These are phyloP conservation scores for Aspergillus awamori DNA, from an alignment of 2,329 filamentous ascomycete species.

Conservation along the genomic window DNA sequence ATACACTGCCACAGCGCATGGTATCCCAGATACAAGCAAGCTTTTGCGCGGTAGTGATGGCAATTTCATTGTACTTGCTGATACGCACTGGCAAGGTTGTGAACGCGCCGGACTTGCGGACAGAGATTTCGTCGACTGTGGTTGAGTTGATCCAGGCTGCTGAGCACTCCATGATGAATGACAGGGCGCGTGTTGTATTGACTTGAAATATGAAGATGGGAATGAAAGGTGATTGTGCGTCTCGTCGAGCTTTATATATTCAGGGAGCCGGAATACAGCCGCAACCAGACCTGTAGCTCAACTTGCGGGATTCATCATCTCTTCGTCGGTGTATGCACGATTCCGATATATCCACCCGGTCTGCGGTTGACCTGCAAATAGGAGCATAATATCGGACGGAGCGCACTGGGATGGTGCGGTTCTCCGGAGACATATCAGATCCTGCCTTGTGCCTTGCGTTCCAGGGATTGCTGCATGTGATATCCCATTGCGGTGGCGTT, in stretches of 20 bases:
- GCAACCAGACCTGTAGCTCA: neutral
- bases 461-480: neutral
- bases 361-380: neutral
- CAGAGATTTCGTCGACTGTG: neutral
- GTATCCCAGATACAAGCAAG: neutral
- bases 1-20: too few relatives aligned
- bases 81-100: neutral
- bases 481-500: neutral
- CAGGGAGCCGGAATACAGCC: neutral
- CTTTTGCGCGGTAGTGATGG: neutral
- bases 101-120: conserved; percentile 1
- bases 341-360: neutral
- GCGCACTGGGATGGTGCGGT: neutral
- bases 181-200: too few relatives aligned
- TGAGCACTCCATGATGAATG: neutral
- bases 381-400: neutral
- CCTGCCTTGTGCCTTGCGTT: neutral
- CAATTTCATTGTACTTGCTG: conserved; percentile 3
- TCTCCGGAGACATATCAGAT: conserved; percentile 6
- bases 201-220: neutral
- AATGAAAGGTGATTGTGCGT: neutral
- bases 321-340: neutral
- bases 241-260: neutral
- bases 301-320: neutral
- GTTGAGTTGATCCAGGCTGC: neutral